Evolutionary conservation across 176 grass and related monocot genomes (phyloP), one percentile per base, ranked within the genome.

Genomic region (Neostapfia colusana): DNA sequence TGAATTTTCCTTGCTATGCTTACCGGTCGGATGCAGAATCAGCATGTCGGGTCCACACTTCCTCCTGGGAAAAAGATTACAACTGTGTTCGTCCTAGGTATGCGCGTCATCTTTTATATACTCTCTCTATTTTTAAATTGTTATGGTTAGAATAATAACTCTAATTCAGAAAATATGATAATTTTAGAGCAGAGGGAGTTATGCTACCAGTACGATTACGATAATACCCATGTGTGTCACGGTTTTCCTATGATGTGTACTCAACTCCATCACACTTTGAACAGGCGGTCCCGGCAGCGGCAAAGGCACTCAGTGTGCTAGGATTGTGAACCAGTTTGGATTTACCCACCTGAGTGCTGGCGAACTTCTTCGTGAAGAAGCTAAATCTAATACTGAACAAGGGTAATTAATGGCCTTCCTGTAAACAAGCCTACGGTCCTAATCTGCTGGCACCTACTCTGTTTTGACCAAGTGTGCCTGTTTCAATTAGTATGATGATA

Each of bases 271-370:
- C n/a, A n/a, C n/a, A n/a, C 31, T 3, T 61, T 45, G 7, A 20
- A 18, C 69, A 93, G 90, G 90, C 4, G 90, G 90, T 26, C 90
- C 90, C 63, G 90, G 90, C 7, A 81, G 87, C 67, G 90, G 90
- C 74, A 93, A 93, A 80, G 81, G 90, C 49, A 93, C 90, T 36
- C 87, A 93, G 50, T 93, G 90, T 37, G 61, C 84, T 16, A 89
- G 82, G 24, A 93, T 93, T 42, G 84, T 79, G 25, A 59, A 82
- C 1, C 76, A 93, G n/a, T 89, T 87, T 72, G 74, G 78, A n/a
- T 89, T 82, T 31, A 93, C 90, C 40, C 90, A 89, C 87, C 78
- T 89, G 25, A 89, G 90, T 49, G 73, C 78, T 57, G 90, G 90
- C 8, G 87, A 93, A 36, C 84, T 93, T 63, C 84, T 93, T 37